Evolutionary conservation across 1,284 basidiomycete genomes (phyloP).

Genomic region (Abortiporus biennis): DNA sequence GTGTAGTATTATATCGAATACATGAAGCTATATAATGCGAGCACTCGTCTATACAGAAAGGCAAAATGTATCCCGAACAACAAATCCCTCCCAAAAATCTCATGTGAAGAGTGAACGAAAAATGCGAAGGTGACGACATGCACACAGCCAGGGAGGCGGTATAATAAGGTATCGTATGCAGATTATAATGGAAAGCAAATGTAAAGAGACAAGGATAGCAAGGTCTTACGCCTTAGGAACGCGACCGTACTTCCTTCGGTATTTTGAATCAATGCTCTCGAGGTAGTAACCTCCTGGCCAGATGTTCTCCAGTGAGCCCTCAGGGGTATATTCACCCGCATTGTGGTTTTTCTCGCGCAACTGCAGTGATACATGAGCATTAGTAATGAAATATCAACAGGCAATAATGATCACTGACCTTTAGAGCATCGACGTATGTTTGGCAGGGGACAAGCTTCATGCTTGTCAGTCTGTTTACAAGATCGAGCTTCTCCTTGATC

Average conservation of each 20-base stretch:
- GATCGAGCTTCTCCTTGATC: slow-evolving; percentile 77
- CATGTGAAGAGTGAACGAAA: no score
- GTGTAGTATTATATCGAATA: no score
- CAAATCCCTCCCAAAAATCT: no score
- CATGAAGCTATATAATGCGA: no score
- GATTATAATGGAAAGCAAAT: not conserved
- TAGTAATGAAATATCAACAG: not conserved
- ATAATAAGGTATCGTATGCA: not conserved
- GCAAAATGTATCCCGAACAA: no score
- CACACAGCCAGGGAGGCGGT: no score
- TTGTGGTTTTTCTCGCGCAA: slow-evolving; percentile 97
- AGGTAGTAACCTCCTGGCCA: slow-evolving; percentile 96
- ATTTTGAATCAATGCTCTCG: slow-evolving; percentile 87
- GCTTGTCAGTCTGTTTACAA: slow-evolving; percentile 69
- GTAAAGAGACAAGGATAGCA: not conserved
- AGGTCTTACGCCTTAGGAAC: slow-evolving; percentile 18
- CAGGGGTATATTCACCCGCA: slow-evolving; percentile 79
- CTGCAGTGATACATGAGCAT: slow-evolving; percentile 30
- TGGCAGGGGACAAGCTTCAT: slow-evolving; percentile 93
- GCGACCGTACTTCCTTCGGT: slow-evolving; percentile 79
- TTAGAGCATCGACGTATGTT: slow-evolving; percentile 74
- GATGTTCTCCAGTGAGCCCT: slow-evolving; percentile 86
- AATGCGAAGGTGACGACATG: no score
- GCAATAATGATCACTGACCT: slow-evolving; percentile 44
- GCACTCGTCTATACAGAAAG: no score